A percentile compares a stretch with the other conserved stretches of the same genome.
phyloP scores from a whole-genome alignment of 345 rosid genomes.

The Tarenaya hassleriana region DNA sequence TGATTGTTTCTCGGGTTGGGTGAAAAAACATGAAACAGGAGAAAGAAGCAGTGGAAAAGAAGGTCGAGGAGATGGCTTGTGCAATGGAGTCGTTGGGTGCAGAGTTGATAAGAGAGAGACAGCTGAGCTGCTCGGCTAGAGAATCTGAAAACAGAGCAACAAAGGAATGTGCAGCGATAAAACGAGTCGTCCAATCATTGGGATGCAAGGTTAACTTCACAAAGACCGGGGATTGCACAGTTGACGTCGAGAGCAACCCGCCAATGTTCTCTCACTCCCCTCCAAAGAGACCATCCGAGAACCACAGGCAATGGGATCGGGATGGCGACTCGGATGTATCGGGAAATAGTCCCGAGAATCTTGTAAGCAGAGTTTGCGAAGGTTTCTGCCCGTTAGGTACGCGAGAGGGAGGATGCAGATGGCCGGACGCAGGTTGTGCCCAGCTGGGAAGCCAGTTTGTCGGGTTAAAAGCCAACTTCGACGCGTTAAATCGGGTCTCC shows the following conservation, averaged over 20 bases:
- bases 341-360: conserved; percentile 33
- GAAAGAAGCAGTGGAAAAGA: conserved; percentile 67
- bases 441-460: conserved; percentile 70
- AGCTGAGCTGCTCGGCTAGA: conserved; percentile 49
- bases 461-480: conserved; percentile 79
- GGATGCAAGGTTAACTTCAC: conserved; percentile 84
- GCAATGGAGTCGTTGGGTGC: conserved; percentile 48
- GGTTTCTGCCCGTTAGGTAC: conserved; percentile 59
- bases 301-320: no score
- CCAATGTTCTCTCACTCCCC: conserved; percentile 30
- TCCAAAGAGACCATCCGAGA: conserved; percentile 32
- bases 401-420: conserved; percentile 66
- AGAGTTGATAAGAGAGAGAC: conserved; percentile 61
- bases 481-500: conserved; percentile 78
- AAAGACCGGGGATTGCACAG: conserved; percentile 46
- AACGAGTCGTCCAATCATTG: conserved; percentile 70
- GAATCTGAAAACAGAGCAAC: conserved; percentile 59
- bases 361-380: conserved; percentile 44
- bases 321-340: conserved; percentile 50
- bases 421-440: conserved; percentile 95
- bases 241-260: conserved; percentile 45
- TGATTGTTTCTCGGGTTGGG: no score
- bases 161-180: conserved; percentile 59
- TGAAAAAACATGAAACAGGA: conserved; percentile 59
- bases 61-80: conserved; percentile 41